Evolutionary conservation across 805 yeast species (phyloP).

Genomic region (Metschnikowia shivogae): DNA sequence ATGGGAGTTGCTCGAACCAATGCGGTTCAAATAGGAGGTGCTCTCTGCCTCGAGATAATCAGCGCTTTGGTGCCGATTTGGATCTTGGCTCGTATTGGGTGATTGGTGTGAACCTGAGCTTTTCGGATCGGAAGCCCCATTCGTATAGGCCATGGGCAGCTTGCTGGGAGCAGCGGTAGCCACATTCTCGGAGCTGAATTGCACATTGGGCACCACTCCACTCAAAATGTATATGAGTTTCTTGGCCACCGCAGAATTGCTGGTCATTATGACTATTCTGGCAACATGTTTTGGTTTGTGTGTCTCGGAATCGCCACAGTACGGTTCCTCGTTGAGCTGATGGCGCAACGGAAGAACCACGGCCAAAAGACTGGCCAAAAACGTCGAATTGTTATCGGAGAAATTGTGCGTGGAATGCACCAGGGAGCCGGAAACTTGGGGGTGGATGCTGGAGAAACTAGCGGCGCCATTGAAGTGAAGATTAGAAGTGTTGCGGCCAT

Average conservation of each 20-base stretch:
- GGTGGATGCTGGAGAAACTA: conserved; percentile 7
- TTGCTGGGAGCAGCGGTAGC: background rate
- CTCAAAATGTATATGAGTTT: conserved; percentile 51
- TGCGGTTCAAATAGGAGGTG: no score
- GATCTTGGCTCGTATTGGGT: no score
- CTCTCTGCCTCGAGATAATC: no score
- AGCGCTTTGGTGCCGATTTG: no score
- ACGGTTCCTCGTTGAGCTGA: conserved; percentile 34
- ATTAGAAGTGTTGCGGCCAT: conserved; percentile 27
- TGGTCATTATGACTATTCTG: conserved; percentile 53
- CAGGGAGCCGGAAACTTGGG: conserved; percentile 7
- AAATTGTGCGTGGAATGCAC: background rate
- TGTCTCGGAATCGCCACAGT: conserved; percentile 20
- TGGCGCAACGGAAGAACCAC: conserved; percentile 40
- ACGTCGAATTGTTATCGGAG: conserved; percentile 22
- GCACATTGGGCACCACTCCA: conserved; percentile 43
- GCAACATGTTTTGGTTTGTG: conserved; percentile 30
- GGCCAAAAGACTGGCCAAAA: conserved; percentile 46
- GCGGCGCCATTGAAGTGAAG: conserved; percentile 6
- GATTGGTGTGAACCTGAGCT: no score
- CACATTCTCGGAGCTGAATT: conserved; percentile 5
- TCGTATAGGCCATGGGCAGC: no score
- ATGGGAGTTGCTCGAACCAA: background rate
- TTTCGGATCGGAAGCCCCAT: no score
- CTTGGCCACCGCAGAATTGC: conserved; percentile 58